These are phyloP conservation scores for Escovopsis sp. DNA, from an alignment of 2,329 filamentous ascomycete species.

Conservation along the genomic window DNA sequence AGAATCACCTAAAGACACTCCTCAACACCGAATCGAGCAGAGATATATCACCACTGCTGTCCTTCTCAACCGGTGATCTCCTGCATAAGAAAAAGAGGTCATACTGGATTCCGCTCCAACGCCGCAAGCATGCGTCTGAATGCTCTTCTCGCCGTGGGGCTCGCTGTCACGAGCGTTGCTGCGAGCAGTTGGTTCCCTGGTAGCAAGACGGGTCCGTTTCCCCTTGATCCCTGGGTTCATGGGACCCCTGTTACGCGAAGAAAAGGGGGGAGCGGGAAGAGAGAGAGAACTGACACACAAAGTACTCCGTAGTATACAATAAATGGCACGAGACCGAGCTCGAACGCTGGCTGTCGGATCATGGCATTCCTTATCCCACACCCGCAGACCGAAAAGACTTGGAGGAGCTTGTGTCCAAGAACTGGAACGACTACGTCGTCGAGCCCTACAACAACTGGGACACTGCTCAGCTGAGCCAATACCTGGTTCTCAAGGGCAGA, in stretches of 20 bases:
- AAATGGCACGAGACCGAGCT: constrained; percentile 98
- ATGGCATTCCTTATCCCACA: constrained; percentile 81
- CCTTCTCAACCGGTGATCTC: too few species aligned
- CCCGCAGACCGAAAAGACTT: constrained; percentile 87
- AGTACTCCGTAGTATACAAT: constrained; percentile 84
- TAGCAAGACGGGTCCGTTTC: constrained; percentile 58
- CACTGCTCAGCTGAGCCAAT: constrained; percentile 48
- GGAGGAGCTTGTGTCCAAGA: constrained; percentile 74
- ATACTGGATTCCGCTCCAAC: not conserved
- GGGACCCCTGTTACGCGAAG: not conserved
- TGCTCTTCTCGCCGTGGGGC: constrained; percentile 52
- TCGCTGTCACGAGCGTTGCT: constrained; percentile 54
- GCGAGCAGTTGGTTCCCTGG: constrained; percentile 68
- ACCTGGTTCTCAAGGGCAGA: constrained; percentile 56
- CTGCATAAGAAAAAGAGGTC: not conserved
- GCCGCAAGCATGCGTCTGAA: constrained; percentile 39
- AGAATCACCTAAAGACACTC: too few species aligned
- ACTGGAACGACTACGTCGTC: constrained; percentile 71
- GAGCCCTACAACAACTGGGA: constrained; percentile 69
- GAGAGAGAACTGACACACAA: not conserved
- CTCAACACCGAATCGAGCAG: too few species aligned
- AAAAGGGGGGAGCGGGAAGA: too few species aligned
- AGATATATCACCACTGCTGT: too few species aligned
- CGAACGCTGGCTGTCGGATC: constrained; percentile 88
- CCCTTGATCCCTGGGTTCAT: not conserved